A percentile compares a stretch with the other conserved stretches of the same genome.
phyloP scores from a whole-genome alignment of 2,329 filamentous ascomycete genomes.

The Fusarium musae region DNA sequence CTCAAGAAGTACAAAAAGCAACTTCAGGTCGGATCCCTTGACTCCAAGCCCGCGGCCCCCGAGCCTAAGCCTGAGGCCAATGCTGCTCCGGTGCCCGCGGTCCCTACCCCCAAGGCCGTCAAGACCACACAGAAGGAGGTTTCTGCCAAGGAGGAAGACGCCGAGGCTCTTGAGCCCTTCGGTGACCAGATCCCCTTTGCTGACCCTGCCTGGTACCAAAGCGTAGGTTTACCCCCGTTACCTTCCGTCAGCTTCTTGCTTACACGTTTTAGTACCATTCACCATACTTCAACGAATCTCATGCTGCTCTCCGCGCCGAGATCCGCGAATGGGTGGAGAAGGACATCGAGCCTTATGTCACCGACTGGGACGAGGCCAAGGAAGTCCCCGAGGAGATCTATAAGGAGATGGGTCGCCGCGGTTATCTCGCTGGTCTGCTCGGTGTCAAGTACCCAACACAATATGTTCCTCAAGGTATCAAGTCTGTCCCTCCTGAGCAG shows the following conservation, averaged over 20 bases:
- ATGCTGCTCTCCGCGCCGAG: conserved; percentile 90
- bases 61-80: conserved; percentile 81
- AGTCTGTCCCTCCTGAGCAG: conserved; percentile 84
- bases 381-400: conserved; percentile 89
- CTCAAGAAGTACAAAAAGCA: conserved; percentile 86
- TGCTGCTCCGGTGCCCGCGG: conserved; percentile 50
- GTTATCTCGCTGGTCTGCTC: conserved; percentile 92
- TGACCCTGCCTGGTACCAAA: conserved; percentile 95
- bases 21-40: conserved; percentile 86
- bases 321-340: conserved; percentile 91
- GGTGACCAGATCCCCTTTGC: conserved; percentile 90
- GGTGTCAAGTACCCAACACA: conserved; percentile 84
- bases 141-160: conserved; percentile 59
- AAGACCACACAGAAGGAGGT: conserved; percentile 58
- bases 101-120: conserved; percentile 50
- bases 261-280: conserved; percentile 80
- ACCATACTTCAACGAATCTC: conserved; percentile 94
- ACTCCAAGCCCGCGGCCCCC: conserved; percentile 84
- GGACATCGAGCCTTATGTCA: conserved; percentile 90
- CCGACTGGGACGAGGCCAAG: conserved; percentile 97
- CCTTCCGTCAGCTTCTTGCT: not conserved
- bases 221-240: conserved; percentile 64
- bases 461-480: conserved; percentile 75
- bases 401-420: conserved; percentile 92
- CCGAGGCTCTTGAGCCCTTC: conserved; percentile 83